These are phyloP conservation scores for Eleusine indica DNA, from an alignment of 176 grass and related monocot genomes.

Conservation along the genomic window DNA sequence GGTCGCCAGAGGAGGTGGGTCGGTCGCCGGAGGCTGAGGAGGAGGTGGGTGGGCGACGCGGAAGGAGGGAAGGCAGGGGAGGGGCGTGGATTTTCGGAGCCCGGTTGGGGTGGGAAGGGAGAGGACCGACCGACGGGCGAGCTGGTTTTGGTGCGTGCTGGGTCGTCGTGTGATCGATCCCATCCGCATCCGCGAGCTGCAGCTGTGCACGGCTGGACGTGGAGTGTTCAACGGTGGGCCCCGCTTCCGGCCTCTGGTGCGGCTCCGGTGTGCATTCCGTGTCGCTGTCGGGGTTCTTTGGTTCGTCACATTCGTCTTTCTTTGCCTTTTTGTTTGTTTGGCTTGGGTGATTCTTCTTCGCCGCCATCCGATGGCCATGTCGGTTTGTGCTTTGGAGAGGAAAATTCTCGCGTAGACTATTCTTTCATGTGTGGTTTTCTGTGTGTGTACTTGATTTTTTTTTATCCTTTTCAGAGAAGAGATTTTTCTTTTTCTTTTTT, in stretches of 20 bases:
- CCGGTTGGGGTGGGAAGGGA: conserved; percentile 16
- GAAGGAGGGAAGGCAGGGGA: background rate
- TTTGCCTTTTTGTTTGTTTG: background rate
- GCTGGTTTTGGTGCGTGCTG: conserved; percentile 1
- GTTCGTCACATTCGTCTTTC: background rate
- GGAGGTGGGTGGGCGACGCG: conserved; percentile 1
- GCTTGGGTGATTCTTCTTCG: background rate
- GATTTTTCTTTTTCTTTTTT: no score
- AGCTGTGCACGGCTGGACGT: conserved; percentile 39
- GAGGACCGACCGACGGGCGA: no score
- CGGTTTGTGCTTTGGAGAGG: background rate
- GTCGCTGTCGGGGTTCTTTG: conserved; percentile 12
- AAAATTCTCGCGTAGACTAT: background rate
- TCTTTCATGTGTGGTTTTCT: background rate
- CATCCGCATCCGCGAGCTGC: conserved; percentile 41
- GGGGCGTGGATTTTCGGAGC: conserved; percentile 23
- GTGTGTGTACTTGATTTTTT: background rate
- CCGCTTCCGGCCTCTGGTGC: background rate
- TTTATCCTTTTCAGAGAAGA: background rate
- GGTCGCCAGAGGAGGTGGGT: conserved; percentile 9
- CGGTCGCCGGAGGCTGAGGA: background rate
- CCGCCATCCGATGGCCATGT: background rate
- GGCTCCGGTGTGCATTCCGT: conserved; percentile 33
- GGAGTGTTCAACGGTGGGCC: conserved; percentile 4
- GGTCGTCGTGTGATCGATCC: conserved; percentile 36